Percentiles rank a stretch among this genome's conserved stretches.
These are phyloP conservation scores for Echeveria elegans DNA, from an alignment of 164 flowering plant species.

Conservation along the genomic window DNA sequence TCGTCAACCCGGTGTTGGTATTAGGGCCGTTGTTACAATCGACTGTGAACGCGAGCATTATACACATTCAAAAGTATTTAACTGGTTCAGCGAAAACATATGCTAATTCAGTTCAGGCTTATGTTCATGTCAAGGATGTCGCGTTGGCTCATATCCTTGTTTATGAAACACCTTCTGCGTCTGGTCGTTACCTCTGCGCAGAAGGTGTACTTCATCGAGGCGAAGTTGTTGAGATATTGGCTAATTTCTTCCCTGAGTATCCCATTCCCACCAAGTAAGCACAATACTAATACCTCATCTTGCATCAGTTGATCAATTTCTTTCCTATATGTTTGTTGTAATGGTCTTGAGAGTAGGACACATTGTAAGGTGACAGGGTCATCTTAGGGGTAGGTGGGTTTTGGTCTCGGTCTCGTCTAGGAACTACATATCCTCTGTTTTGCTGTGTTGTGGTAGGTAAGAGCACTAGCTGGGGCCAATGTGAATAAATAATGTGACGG, in stretches of 20 bases:
- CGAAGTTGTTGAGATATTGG: conserved; percentile 79
- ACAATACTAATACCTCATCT: background rate
- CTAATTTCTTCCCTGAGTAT: conserved; percentile 77
- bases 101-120: conserved; percentile 80
- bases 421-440: background rate
- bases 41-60: conserved; percentile 65
- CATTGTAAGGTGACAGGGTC: background rate
- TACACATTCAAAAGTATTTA: conserved; percentile 76
- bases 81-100: conserved; percentile 88
- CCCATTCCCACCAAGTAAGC: conserved; percentile 88
- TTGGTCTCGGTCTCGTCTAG: background rate
- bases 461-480: background rate
- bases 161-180: conserved; percentile 68
- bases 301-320: background rate
- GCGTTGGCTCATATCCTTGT: conserved; percentile 77
- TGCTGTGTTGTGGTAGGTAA: background rate
- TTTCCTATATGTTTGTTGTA: background rate
- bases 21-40: conserved; percentile 75
- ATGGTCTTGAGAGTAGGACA: background rate
- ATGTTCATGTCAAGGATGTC: conserved; percentile 80
- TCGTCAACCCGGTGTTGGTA: conserved; percentile 75
- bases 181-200: conserved; percentile 83
- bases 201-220: conserved; percentile 92
- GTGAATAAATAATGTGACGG: background rate
- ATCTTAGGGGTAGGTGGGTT: background rate